phyloP scores from a whole-genome alignment of 441 rosid species.

The Populus hybrid region DNA sequence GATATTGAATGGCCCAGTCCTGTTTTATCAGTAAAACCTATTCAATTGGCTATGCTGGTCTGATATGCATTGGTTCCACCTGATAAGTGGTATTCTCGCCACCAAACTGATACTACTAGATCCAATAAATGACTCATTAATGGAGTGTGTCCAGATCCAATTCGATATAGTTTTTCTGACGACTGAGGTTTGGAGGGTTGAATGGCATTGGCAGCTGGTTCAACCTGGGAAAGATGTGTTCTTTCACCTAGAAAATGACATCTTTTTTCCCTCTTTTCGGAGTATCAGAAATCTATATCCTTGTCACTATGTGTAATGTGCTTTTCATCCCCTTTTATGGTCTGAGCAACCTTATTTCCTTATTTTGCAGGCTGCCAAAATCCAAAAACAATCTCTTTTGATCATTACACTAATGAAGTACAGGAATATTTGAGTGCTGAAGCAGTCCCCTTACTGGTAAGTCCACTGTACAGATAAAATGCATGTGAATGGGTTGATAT shows the following conservation, averaged over 20 bases:
- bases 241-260: background rate
- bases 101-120: background rate
- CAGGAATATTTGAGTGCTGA: constrained; percentile 39
- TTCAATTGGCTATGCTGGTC: background rate
- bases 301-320: background rate
- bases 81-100: background rate
- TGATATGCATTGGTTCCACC: background rate
- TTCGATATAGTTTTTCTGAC: background rate
- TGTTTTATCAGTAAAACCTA: background rate
- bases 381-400: constrained; percentile 62
- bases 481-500: background rate
- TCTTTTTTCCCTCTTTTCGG: background rate
- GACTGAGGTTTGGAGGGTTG: background rate
- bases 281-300: background rate
- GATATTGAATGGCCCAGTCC: background rate
- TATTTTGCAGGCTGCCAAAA: constrained; percentile 51
- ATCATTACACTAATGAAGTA: constrained; percentile 36
- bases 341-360: constrained; percentile 5
- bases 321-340: constrained; percentile 1
- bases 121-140: background rate
- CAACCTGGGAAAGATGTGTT: background rate
- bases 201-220: background rate
- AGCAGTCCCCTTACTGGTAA: constrained; percentile 39
- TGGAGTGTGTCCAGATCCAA: no score
- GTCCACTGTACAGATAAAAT: constrained; percentile 4